Conservation (phyloP, 1,284 basidiomycete genomes). For the Pascua guehoae region DNA sequence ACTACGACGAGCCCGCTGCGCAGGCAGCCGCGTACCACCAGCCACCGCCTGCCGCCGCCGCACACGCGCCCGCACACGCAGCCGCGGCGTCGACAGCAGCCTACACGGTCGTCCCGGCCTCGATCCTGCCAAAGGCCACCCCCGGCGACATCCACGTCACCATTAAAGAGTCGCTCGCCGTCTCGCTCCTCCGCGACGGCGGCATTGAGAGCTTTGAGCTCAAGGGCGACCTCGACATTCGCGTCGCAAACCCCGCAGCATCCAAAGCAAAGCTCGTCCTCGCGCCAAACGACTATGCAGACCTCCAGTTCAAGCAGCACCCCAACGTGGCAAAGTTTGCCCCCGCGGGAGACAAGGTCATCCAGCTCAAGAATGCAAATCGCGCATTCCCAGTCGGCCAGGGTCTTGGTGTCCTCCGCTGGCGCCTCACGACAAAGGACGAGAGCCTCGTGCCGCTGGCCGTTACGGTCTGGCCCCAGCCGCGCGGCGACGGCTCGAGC, state of each 20-base stretch:
- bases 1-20: too few species aligned
- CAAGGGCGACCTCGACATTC: slow-evolving; percentile 89
- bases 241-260: slow-evolving; percentile 70
- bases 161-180: slow-evolving; percentile 77
- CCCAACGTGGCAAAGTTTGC: slow-evolving; percentile 89
- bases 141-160: slow-evolving; percentile 63
- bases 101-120: too few species aligned
- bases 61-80: too few species aligned
- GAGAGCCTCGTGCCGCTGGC: slow-evolving; percentile 86
- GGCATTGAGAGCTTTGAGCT: slow-evolving; percentile 85
- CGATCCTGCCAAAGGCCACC: too few species aligned
- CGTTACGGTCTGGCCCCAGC: slow-evolving; percentile 97
- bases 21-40: too few species aligned
- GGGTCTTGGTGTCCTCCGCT: slow-evolving; percentile 79
- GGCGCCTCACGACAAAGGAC: slow-evolving; percentile 86
- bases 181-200: slow-evolving; percentile 81
- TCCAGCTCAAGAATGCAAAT: slow-evolving; percentile 79
- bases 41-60: too few species aligned
- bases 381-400: slow-evolving; percentile 85
- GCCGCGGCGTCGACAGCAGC: too few species aligned
- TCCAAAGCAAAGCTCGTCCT: slow-evolving; percentile 74
- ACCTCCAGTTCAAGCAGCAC: slow-evolving; percentile 91
- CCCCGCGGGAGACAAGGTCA: slow-evolving; percentile 55
- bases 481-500: slow-evolving; percentile 80
- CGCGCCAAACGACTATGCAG: slow-evolving; percentile 61